Evolutionary conservation across 768 basidiomycete genomes (phyloP).

Genomic region (Macrolepiota dolichaula): DNA sequence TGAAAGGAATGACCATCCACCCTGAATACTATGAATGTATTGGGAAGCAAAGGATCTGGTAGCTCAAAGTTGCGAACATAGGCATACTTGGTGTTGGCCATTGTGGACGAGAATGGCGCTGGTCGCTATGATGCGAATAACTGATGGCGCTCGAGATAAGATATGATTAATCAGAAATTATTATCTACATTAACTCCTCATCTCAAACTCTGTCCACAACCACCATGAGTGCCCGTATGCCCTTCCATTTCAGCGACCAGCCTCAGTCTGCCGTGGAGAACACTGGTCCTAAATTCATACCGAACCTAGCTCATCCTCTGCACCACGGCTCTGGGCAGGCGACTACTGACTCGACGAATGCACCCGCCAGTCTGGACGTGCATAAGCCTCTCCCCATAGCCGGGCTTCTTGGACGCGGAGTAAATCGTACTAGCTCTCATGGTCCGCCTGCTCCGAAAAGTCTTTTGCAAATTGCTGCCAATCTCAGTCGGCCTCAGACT

Average conservation of each 20-base stretch:
- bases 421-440: slow-evolving; percentile 1
- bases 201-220: not conserved
- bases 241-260: not conserved
- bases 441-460: not conserved
- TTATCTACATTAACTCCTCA: not conserved
- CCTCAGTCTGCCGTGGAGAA: not conserved
- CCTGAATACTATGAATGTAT: slow-evolving; percentile 80
- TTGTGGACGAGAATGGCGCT: slow-evolving; percentile 24
- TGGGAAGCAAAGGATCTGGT: slow-evolving; percentile 80
- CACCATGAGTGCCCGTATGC: slow-evolving; percentile 8
- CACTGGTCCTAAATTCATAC: not conserved
- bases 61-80: slow-evolving; percentile 91
- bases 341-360: not conserved
- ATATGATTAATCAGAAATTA: slow-evolving; percentile 2
- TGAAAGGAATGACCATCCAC: slow-evolving; percentile 95
- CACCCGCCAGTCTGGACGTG: not conserved
- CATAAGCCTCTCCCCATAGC: not conserved
- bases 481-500: slow-evolving; percentile 1
- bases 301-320: not conserved
- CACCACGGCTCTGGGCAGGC: not conserved
- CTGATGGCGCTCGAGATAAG: not conserved
- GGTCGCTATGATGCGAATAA: not conserved
- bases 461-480: not conserved
- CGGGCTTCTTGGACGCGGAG: not conserved
- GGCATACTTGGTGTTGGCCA: slow-evolving; percentile 92